A percentile compares a stretch with the other conserved stretches of the same genome.
Conservation (phyloP, 345 rosid genomes). For the Acer campestre region DNA sequence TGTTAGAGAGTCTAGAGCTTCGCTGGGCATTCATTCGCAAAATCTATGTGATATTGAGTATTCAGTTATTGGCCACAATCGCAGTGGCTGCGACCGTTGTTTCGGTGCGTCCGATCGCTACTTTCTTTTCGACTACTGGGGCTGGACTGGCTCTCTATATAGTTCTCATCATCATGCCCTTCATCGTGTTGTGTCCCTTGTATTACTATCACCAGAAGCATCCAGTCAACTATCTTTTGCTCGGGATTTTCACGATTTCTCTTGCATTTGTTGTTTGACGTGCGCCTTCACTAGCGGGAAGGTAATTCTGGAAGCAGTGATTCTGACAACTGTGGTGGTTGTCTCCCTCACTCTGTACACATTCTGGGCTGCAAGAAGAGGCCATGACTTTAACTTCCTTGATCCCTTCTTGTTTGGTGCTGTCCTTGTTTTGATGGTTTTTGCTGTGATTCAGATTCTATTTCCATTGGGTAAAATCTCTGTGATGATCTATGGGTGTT, state of each 20-base stretch:
- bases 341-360: constrained; percentile 82
- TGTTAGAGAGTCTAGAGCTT: constrained; percentile 83
- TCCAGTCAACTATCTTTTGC: constrained; percentile 81
- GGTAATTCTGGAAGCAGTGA: constrained; percentile 74
- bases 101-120: constrained; percentile 56
- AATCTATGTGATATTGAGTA: constrained; percentile 66
- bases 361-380: constrained; percentile 93
- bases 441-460: constrained; percentile 76
- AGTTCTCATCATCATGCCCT: constrained; percentile 68
- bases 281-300: constrained; percentile 86
- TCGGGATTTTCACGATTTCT: constrained; percentile 71
- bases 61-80: constrained; percentile 74
- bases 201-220: constrained; percentile 85
- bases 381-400: constrained; percentile 86
- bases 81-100: constrained; percentile 84
- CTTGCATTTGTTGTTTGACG: constrained; percentile 77
- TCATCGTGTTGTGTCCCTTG: constrained; percentile 73
- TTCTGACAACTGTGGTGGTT: constrained; percentile 76
- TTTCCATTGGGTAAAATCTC: constrained; percentile 79
- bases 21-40: constrained; percentile 95
- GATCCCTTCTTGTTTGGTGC: constrained; percentile 94
- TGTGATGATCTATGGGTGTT: constrained; percentile 73
- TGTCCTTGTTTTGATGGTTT: constrained; percentile 58
- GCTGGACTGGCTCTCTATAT: constrained; percentile 82
- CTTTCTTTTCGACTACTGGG: constrained; percentile 61